Evolutionary conservation across 1,284 basidiomycete species (phyloP).

Genomic region (Violaceomyces palustris): DNA sequence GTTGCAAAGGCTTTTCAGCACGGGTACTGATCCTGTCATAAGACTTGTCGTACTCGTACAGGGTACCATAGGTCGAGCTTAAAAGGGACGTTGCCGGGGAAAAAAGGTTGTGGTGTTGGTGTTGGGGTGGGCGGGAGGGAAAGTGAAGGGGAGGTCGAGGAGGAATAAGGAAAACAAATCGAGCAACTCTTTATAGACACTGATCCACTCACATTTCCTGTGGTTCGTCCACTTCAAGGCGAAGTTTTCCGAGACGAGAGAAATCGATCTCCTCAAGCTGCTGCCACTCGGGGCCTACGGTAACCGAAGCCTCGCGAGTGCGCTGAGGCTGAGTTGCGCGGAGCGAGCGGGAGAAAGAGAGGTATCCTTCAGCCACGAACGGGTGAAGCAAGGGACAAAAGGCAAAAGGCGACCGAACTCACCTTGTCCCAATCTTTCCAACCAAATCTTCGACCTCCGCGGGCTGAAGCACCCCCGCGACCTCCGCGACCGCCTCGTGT

Average conservation of each 20-base stretch:
- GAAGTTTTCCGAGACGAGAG: slow-evolving; percentile 81
- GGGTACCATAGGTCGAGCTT: slow-evolving; percentile 77
- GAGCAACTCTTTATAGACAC: too few species aligned
- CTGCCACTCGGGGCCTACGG: slow-evolving; percentile 83
- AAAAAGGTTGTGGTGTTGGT: too few species aligned
- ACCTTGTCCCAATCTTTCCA: slow-evolving; percentile 94
- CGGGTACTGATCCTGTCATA: slow-evolving; percentile 90
- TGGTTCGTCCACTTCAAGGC: slow-evolving; percentile 67
- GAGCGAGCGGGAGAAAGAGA: not conserved
- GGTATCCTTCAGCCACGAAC: slow-evolving; percentile 4
- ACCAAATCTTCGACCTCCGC: slow-evolving; percentile 62
- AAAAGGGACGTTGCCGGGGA: slow-evolving; percentile 55
- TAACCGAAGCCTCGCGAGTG: slow-evolving; percentile 87
- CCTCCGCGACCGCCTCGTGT: slow-evolving; percentile 55
- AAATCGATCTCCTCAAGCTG: slow-evolving; percentile 98
- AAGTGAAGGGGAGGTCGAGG: not conserved
- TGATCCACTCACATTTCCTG: slow-evolving; percentile 27
- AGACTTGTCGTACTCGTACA: slow-evolving; percentile 88
- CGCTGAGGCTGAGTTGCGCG: slow-evolving; percentile 85
- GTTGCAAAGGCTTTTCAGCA: slow-evolving; percentile 80
- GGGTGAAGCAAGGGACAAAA: not conserved
- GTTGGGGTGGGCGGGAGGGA: not conserved
- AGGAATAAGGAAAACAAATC: not conserved
- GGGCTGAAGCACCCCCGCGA: slow-evolving; percentile 38
- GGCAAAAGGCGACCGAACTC: slow-evolving; percentile 23